These are phyloP conservation scores for Sodiomyces alkalinus DNA, from an alignment of 2,329 filamentous ascomycete species.

Conservation along the genomic window DNA sequence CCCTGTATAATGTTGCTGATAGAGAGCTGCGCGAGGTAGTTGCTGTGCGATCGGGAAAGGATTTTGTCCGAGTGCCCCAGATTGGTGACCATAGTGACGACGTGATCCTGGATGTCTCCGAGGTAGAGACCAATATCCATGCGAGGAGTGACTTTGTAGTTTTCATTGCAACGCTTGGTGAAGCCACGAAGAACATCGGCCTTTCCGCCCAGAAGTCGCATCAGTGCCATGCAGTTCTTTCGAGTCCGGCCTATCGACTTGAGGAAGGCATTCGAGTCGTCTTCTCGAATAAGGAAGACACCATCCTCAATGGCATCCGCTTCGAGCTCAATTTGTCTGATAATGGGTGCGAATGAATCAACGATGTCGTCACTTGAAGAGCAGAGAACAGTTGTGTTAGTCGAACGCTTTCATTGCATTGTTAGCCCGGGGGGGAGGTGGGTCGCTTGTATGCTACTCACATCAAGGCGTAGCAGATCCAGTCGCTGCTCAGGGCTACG, in stretches of 20 bases:
- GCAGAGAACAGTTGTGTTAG: background rate
- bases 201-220: conserved; percentile 88
- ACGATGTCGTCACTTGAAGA: conserved; percentile 74
- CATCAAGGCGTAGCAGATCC: conserved; percentile 98
- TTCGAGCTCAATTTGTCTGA: conserved; percentile 72
- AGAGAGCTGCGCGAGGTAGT: conserved; percentile 87
- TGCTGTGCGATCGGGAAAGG: conserved; percentile 82
- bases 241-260: conserved; percentile 79
- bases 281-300: conserved; percentile 79
- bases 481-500: conserved; percentile 85
- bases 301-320: conserved; percentile 91
- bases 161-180: conserved; percentile 96
- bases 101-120: conserved; percentile 96
- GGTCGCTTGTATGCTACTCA: too few species aligned
- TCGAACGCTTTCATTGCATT: background rate
- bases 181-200: conserved; percentile 97
- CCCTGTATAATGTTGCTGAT: conserved; percentile 84
- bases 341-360: conserved; percentile 83
- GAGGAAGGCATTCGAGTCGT: conserved; percentile 78
- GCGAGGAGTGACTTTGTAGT: conserved; percentile 86
- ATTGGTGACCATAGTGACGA: conserved; percentile 98
- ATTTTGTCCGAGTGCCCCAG: conserved; percentile 95
- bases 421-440: conserved; percentile 7
- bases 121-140: conserved; percentile 96
- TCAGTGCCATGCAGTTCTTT: conserved; percentile 86